Evolutionary conservation across 2,329 filamentous ascomycete species (phyloP).

Genomic region (Trichoderma koningii): DNA sequence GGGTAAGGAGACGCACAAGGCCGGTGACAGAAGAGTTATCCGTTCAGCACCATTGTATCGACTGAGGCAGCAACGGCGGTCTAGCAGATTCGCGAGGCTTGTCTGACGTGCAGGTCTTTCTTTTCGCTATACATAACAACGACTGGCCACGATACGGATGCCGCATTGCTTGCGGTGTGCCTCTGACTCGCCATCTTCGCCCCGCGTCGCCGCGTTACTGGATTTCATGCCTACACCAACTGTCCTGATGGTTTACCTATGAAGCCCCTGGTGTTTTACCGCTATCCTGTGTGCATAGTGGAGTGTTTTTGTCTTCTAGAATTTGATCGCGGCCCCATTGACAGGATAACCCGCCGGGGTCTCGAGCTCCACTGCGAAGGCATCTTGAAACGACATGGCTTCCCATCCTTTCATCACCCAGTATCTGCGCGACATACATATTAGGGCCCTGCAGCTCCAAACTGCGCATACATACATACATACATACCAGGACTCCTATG

Average conservation of each 20-base stretch:
- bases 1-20: conserved; percentile 7
- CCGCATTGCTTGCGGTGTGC: background rate
- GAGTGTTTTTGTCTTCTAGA: conserved; percentile 20
- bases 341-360: conserved; percentile 26
- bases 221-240: conserved; percentile 21
- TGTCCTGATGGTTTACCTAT: background rate
- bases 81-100: conserved; percentile 23
- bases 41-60: conserved; percentile 7
- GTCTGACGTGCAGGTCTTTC: conserved; percentile 18
- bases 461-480: background rate
- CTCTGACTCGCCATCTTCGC: conserved; percentile 4
- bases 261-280: background rate
- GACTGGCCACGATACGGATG: background rate
- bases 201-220: conserved; percentile 22
- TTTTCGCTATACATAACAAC: background rate
- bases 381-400: conserved; percentile 34
- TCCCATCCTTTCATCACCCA: conserved; percentile 29
- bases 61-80: conserved; percentile 11
- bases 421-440: conserved; percentile 30
- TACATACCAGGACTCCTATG: background rate
- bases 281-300: background rate
- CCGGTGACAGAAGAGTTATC: conserved; percentile 13
- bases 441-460: conserved; percentile 12
- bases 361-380: conserved; percentile 28
- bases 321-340: conserved; percentile 16